phyloP scores from a whole-genome alignment of 176 grass and related monocot genomes.

The Avena eriantha region DNA sequence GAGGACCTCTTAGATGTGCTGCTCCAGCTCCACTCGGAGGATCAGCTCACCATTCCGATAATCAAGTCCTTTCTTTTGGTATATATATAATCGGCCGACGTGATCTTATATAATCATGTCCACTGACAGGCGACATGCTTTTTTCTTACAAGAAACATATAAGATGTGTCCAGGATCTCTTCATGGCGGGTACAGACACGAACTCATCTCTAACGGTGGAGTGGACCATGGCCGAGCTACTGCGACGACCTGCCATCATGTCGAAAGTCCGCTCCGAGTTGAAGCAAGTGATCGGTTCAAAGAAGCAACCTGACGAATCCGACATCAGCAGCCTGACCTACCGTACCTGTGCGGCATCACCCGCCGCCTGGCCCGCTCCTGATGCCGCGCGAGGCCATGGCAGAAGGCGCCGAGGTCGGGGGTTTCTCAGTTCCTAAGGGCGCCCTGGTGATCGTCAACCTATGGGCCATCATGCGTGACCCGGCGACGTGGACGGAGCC shows the following conservation, averaged over 20 bases:
- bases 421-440: conserved; percentile 53
- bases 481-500: conserved; percentile 47
- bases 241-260: conserved; percentile 52
- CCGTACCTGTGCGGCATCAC: conserved; percentile 62
- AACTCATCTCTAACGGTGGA: conserved; percentile 52
- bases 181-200: conserved; percentile 51
- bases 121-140: not conserved
- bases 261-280: conserved; percentile 55
- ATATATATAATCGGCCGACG: not conserved
- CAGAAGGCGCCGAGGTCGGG: conserved; percentile 40
- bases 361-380: conserved; percentile 56
- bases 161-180: conserved; percentile 32
- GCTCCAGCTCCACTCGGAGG: conserved; percentile 46
- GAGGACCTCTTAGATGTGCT: conserved; percentile 61
- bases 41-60: conserved; percentile 45
- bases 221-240: conserved; percentile 71
- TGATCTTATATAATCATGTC: not conserved
- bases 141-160: not conserved
- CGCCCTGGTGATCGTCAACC: conserved; percentile 48
- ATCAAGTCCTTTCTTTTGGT: conserved; percentile 62
- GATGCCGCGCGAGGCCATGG: conserved; percentile 49
- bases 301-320: conserved; percentile 27
- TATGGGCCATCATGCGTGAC: conserved; percentile 65
- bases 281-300: conserved; percentile 29
- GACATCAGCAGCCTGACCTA: conserved; percentile 44